Evolutionary conservation across 805 yeast genomes (phyloP).

Genomic region (Allodekkera sacchari): DNA sequence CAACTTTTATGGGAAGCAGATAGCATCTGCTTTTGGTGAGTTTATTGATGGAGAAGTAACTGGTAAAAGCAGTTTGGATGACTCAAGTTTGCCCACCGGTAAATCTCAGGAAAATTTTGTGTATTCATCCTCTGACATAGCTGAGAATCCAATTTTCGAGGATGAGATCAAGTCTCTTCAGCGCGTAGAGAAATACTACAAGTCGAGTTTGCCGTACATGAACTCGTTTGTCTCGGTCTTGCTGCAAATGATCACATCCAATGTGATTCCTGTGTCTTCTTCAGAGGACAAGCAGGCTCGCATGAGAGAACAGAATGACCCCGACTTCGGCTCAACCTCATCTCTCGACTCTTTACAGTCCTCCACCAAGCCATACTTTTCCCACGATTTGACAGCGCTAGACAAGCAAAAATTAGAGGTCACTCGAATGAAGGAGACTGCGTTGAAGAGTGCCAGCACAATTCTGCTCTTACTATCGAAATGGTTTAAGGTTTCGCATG

Average conservation of each 20-base stretch:
- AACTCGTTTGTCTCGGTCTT: constrained; percentile 58
- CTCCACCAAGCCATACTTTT: constrained; percentile 9
- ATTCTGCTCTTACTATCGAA: constrained; percentile 44
- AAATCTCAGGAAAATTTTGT: constrained; percentile 6
- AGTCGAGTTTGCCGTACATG: constrained; percentile 41
- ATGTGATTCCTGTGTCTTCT: constrained; percentile 24
- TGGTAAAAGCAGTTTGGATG: constrained; percentile 34
- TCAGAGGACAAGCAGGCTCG: constrained; percentile 17
- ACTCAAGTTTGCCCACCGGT: constrained; percentile 1
- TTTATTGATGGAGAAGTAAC: constrained; percentile 60
- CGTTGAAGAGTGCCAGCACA: constrained; percentile 50
- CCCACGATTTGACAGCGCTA: constrained; percentile 11
- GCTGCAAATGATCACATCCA: constrained; percentile 53
- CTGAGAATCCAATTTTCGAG: constrained; percentile 28
- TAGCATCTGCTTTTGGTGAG: constrained; percentile 61
- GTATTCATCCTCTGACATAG: constrained; percentile 20
- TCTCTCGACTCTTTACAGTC: no score
- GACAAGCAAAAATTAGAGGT: constrained; percentile 42
- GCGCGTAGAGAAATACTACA: constrained; percentile 56
- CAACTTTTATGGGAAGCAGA: constrained; percentile 58
- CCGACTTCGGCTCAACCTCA: no score
- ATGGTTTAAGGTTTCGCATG: constrained; percentile 77
- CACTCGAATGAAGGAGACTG: constrained; percentile 50
- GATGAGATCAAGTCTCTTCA: constrained; percentile 34
- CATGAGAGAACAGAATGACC: constrained; percentile 8